Conservation (phyloP, 305 asterid genomes). For the Fraxinus ornus region DNA sequence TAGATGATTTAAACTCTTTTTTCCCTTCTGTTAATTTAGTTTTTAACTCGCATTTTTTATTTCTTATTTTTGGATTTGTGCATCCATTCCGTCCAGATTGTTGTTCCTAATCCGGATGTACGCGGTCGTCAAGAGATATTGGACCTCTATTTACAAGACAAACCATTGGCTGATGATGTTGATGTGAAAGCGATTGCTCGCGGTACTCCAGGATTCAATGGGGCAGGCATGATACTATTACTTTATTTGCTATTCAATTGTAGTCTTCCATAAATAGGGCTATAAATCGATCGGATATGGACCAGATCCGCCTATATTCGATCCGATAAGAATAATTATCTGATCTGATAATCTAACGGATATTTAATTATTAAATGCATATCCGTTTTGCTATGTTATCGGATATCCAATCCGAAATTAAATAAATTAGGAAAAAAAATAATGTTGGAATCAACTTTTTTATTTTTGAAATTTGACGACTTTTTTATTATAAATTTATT, state of each 20-base stretch:
- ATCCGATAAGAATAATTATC: too few species aligned
- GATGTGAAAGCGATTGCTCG: constrained; percentile 93
- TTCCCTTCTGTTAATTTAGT: background rate
- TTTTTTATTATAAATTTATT: too few species aligned
- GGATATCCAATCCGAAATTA: too few species aligned
- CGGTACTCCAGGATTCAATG: constrained; percentile 99
- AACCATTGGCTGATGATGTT: constrained; percentile 82
- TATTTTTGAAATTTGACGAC: too few species aligned
- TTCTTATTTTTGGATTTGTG: background rate
- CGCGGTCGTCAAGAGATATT: constrained; percentile 93
- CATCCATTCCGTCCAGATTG: constrained; percentile 50
- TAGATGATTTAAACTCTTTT: background rate
- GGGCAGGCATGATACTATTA: constrained; percentile 68
- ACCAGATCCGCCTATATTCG: too few species aligned
- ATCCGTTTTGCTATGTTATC: too few species aligned
- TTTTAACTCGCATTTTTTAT: background rate
- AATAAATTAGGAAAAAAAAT: too few species aligned
- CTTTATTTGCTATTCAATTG: background rate
- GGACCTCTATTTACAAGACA: constrained; percentile 93
- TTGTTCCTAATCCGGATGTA: constrained; percentile 91
- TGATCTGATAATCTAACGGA: too few species aligned
- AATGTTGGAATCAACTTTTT: too few species aligned
- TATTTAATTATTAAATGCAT: too few species aligned
- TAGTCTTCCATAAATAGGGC: background rate
- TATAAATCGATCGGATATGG: too few species aligned